phyloP scores from a whole-genome alignment of 495 filamentous ascomycete species.

The Trichoderma reesei region DNA sequence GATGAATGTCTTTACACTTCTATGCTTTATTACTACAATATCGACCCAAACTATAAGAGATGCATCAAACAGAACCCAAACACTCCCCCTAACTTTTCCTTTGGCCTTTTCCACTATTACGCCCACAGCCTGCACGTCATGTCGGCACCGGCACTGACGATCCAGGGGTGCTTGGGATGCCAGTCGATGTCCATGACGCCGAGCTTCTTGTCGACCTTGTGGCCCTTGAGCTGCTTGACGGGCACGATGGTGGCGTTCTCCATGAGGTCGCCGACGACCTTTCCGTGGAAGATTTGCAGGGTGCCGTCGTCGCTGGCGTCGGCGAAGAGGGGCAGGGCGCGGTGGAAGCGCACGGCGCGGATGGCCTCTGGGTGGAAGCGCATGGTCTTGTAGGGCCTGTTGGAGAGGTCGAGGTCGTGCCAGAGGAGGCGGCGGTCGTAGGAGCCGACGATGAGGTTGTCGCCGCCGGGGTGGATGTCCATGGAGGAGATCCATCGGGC shows the following conservation, averaged over 20 bases:
- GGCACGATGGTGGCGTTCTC: conserved; percentile 95
- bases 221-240: conserved; percentile 85
- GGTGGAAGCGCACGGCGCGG: conserved; percentile 76
- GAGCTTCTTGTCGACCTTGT: conserved; percentile 68
- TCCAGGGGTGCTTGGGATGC: conserved; percentile 81
- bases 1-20: too few relatives aligned
- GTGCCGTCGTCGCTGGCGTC: conserved; percentile 90
- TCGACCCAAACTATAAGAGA: not conserved
- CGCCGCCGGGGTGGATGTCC: conserved; percentile 84
- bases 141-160: conserved; percentile 81
- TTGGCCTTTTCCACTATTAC: conserved; percentile 11
- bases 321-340: conserved; percentile 78
- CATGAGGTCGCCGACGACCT: conserved; percentile 85
- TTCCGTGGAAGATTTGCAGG: conserved; percentile 92
- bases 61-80: not conserved
- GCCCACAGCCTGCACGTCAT: conserved; percentile 47
- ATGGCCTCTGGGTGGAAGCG: conserved; percentile 90
- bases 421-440: conserved; percentile 92
- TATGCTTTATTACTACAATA: not conserved
- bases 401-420: conserved; percentile 92
- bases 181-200: conserved; percentile 88
- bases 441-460: conserved; percentile 86
- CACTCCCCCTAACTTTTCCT: not conserved
- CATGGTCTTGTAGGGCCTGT: conserved; percentile 87
- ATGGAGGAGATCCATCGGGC: conserved; percentile 91